These are phyloP conservation scores for Magnaporthiopsis rhizophila DNA, from an alignment of 2,329 filamentous ascomycete species.

Conservation along the genomic window DNA sequence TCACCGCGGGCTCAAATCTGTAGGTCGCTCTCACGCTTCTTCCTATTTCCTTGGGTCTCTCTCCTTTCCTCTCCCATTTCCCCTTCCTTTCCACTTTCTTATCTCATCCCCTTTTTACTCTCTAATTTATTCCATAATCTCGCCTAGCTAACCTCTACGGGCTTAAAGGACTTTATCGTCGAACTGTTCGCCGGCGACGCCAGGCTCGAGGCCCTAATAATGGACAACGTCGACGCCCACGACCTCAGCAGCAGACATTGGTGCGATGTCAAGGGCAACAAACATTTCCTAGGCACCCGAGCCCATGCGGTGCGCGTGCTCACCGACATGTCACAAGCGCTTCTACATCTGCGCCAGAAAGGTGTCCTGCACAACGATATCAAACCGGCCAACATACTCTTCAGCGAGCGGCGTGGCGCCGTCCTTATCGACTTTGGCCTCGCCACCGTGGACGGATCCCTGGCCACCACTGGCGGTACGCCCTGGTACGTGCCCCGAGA, in stretches of 20 bases:
- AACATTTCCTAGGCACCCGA: neutral
- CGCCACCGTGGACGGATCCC: neutral
- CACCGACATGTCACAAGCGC: neutral
- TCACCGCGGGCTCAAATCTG: neutral
- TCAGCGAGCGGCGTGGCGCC: neutral
- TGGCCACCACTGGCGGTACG: neutral
- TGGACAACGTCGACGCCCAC: neutral
- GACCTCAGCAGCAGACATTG: neutral
- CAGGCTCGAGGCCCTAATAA: neutral
- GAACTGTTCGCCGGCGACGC: slow-evolving; percentile 1
- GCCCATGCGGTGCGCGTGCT: neutral
- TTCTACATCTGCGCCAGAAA: neutral
- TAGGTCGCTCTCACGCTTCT: neutral
- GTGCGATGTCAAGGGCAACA: neutral
- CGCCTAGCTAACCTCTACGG: neutral
- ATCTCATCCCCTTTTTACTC: too few species aligned
- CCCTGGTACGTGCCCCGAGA: slow-evolving; percentile 1
- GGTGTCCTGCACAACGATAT: slow-evolving; percentile 6
- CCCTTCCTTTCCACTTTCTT: too few species aligned
- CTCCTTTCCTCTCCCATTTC: too few species aligned
- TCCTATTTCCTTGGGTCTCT: too few species aligned
- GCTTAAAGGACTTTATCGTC: neutral
- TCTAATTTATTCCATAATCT: too few species aligned
- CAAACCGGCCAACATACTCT: slow-evolving; percentile 3
- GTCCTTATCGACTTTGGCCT: slow-evolving; percentile 7